phyloP scores from a whole-genome alignment of 1,139 yeast genomes.

The Debaryomycetaceae sp. region DNA sequence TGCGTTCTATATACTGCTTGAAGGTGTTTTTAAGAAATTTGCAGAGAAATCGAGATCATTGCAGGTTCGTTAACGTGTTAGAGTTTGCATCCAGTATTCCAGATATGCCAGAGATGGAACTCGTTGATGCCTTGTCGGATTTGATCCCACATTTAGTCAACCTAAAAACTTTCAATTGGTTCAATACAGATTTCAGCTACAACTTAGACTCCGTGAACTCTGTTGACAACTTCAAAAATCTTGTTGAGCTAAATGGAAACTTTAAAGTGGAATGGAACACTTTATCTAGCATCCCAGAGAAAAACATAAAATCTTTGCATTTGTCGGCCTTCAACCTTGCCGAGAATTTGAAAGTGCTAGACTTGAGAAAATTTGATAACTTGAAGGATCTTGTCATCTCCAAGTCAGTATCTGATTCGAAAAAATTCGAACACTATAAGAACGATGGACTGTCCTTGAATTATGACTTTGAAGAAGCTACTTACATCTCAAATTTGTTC shows the following conservation, averaged over 20 bases:
- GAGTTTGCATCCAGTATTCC: conserved; percentile 17
- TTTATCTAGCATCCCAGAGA: conserved; percentile 3
- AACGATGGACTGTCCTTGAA: neutral
- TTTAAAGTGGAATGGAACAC: conserved; percentile 10
- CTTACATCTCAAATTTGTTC: conserved; percentile 10
- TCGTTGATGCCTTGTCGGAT: conserved; percentile 13
- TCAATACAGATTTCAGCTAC: conserved; percentile 11
- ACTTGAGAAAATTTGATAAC: conserved; percentile 12
- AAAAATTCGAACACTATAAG: conserved; percentile 1
- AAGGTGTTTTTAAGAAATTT: conserved; percentile 18
- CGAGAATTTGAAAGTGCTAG: conserved; percentile 9
- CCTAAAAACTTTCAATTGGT: conserved; percentile 22
- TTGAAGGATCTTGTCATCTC: conserved; percentile 15
- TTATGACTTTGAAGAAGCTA: neutral
- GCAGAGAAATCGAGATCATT: conserved; percentile 8
- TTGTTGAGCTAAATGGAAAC: conserved; percentile 17
- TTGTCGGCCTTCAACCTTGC: conserved; percentile 17
- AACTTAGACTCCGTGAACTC: conserved; percentile 11
- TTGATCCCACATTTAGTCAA: conserved; percentile 18
- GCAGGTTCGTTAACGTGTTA: conserved; percentile 13
- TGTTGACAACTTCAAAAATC: conserved; percentile 10
- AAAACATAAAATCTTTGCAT: conserved; percentile 13
- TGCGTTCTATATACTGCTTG: conserved; percentile 17
- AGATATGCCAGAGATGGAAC: conserved; percentile 25
- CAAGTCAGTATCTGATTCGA: conserved; percentile 1